These are phyloP conservation scores for Acrodontium crateriforme DNA, from an alignment of 2,329 filamentous ascomycete genomes.

Conservation along the genomic window DNA sequence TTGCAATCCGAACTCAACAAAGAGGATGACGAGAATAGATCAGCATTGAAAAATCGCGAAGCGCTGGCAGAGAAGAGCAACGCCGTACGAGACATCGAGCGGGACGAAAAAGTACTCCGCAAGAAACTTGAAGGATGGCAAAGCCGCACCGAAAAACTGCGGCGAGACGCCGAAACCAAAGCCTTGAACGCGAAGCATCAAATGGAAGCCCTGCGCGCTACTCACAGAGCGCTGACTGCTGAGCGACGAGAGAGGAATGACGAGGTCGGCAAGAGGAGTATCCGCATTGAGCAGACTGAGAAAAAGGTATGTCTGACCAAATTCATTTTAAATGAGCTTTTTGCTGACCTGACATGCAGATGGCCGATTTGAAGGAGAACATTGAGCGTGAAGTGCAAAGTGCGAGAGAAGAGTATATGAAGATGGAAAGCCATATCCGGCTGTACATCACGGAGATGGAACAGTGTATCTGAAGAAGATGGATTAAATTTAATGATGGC, in stretches of 20 bases:
- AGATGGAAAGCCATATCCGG: conserved; percentile 94
- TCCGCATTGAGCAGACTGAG: conserved; percentile 95
- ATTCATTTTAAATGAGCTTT: not conserved
- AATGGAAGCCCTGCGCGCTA: conserved; percentile 76
- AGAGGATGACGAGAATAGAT: conserved; percentile 78
- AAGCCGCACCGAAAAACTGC: conserved; percentile 71
- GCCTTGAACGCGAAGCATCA: conserved; percentile 66
- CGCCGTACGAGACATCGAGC: conserved; percentile 81
- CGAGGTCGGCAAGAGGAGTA: conserved; percentile 80
- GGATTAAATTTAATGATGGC: too few species aligned
- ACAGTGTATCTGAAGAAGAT: conserved; percentile 48
- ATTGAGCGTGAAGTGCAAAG: conserved; percentile 88
- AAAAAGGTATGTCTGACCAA: conserved; percentile 60
- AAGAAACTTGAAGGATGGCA: conserved; percentile 76
- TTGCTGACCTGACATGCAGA: conserved; percentile 40
- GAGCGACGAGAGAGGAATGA: conserved; percentile 76
- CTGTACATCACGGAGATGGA: conserved; percentile 99
- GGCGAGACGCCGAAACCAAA: conserved; percentile 68
- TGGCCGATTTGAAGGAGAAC: conserved; percentile 93
- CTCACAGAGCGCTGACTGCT: conserved; percentile 68
- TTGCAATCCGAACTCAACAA: conserved; percentile 71
- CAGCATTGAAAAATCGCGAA: conserved; percentile 70
- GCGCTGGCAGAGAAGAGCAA: conserved; percentile 77
- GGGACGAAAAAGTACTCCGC: conserved; percentile 69
- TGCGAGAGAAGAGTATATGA: conserved; percentile 87